Evolutionary conservation across 192 early-diverging fungal species (phyloP).

Genomic region (Backusella liffmaniae): DNA sequence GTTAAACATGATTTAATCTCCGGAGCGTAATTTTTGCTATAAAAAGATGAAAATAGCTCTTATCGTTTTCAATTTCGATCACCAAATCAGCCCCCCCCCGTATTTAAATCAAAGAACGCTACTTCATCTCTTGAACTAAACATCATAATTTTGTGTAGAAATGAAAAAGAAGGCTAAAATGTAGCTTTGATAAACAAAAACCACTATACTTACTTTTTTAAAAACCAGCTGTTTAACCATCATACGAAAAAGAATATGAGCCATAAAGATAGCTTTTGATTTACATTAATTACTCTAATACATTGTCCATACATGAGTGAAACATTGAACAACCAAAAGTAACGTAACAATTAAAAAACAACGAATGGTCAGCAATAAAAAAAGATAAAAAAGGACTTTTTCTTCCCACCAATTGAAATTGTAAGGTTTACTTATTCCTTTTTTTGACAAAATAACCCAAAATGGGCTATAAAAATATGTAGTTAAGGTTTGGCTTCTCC

Average conservation of each 20-base stretch:
- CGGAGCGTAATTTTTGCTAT: no score
- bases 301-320: no score
- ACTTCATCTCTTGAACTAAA: not conserved
- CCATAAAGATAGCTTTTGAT: no score
- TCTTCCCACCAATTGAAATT: conserved; percentile 1
- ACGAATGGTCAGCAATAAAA: not conserved
- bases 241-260: no score
- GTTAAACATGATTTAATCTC: not conserved
- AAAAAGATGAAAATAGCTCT: no score
- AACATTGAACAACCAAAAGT: not conserved
- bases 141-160: not conserved
- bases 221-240: not conserved
- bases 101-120: no score
- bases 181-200: not conserved
- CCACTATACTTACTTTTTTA: not conserved
- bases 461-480: conserved; percentile 4
- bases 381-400: conserved; percentile 10
- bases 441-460: conserved; percentile 8
- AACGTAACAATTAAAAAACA: not conserved
- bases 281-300: not conserved
- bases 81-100: no score
- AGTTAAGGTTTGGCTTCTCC: not conserved
- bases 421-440: not conserved
- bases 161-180: not conserved
- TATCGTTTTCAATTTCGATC: no score